Evolutionary conservation across 2,329 filamentous ascomycete species (phyloP).

Genomic region (Paraphoma chrysanthemicola): DNA sequence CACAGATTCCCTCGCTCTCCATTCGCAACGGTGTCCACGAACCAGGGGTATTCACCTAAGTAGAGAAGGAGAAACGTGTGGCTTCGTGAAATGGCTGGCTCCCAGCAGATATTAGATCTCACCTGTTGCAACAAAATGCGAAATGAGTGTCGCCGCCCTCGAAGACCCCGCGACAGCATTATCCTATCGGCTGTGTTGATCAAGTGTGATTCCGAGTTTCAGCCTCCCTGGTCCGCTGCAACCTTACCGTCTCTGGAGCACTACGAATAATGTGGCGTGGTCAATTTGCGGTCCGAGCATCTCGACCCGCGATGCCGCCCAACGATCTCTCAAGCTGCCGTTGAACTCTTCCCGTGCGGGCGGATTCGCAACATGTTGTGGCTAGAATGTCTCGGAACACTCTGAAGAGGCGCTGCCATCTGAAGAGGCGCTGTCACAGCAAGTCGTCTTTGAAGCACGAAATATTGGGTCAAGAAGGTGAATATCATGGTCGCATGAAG

Average conservation of each 20-base stretch:
- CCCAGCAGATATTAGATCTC: slow-evolving; percentile 4
- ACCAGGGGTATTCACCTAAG: background rate
- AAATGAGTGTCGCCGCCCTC: slow-evolving; percentile 16
- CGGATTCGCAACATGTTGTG: slow-evolving; percentile 1
- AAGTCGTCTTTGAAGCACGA: no score
- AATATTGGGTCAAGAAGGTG: background rate
- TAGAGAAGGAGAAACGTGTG: background rate
- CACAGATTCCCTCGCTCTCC: slow-evolving; percentile 6
- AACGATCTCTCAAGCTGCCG: slow-evolving; percentile 26
- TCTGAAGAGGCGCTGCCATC: background rate
- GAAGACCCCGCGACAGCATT: slow-evolving; percentile 6
- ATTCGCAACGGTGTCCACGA: slow-evolving; percentile 16
- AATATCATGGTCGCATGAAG: slow-evolving; percentile 8
- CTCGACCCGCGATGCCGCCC: slow-evolving; percentile 23
- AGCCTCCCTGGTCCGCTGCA: slow-evolving; percentile 29
- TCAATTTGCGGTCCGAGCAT: slow-evolving; percentile 28
- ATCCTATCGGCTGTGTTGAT: slow-evolving; percentile 21
- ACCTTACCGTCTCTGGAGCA: slow-evolving; percentile 16
- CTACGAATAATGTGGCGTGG: slow-evolving; percentile 23
- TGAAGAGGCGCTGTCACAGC: no score
- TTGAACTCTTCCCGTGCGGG: slow-evolving; percentile 26
- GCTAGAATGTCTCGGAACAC: background rate
- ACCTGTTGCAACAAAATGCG: slow-evolving; percentile 18
- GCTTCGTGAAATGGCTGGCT: background rate
- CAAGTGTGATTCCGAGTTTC: slow-evolving; percentile 35